phyloP scores from a whole-genome alignment of 139 green algal species.

The Eudorina sp. region DNA sequence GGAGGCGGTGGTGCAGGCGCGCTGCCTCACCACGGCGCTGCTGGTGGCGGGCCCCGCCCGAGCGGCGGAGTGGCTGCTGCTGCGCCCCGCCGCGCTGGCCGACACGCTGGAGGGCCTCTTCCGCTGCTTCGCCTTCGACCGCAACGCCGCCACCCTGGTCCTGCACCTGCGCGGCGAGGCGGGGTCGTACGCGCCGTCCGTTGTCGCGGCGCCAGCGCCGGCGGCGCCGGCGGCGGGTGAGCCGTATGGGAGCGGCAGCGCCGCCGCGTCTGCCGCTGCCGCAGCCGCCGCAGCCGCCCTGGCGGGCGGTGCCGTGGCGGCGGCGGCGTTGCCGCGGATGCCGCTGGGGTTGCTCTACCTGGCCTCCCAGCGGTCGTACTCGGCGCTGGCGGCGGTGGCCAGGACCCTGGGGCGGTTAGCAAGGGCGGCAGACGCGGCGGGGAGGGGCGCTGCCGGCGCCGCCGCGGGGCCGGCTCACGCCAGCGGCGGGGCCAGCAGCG shows the following conservation, averaged over 20 bases:
- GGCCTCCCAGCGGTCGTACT: constrained; percentile 62
- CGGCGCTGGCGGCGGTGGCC: constrained; percentile 67
- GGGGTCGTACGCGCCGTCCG: constrained; percentile 5
- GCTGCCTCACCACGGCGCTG: constrained; percentile 69
- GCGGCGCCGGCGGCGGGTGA: neutral
- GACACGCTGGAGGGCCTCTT: constrained; percentile 51
- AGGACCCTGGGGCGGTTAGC: constrained; percentile 61
- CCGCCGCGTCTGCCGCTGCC: neutral
- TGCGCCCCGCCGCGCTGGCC: constrained; percentile 53
- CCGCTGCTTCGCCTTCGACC: constrained; percentile 71
- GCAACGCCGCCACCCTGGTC: constrained; percentile 57
- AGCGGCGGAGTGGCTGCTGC: constrained; percentile 56
- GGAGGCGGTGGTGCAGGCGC: constrained; percentile 56
- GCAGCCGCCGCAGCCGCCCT: constrained; percentile 35
- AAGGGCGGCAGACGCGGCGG: constrained; percentile 24
- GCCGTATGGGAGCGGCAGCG: neutral
- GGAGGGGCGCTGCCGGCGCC: neutral
- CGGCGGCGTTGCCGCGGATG: constrained; percentile 74
- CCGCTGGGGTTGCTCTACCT: constrained; percentile 70
- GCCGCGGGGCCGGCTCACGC: too few species aligned
- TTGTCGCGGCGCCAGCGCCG: neutral
- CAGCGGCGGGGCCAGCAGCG: neutral
- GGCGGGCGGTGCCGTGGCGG: neutral
- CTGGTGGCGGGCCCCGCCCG: constrained; percentile 60
- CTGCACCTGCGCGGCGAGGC: constrained; percentile 46